A percentile compares a stretch with the other conserved stretches of the same genome.
These are phyloP conservation scores for Apiospora phragmitis DNA, from an alignment of 2,329 filamentous ascomycete species.

Conservation along the genomic window DNA sequence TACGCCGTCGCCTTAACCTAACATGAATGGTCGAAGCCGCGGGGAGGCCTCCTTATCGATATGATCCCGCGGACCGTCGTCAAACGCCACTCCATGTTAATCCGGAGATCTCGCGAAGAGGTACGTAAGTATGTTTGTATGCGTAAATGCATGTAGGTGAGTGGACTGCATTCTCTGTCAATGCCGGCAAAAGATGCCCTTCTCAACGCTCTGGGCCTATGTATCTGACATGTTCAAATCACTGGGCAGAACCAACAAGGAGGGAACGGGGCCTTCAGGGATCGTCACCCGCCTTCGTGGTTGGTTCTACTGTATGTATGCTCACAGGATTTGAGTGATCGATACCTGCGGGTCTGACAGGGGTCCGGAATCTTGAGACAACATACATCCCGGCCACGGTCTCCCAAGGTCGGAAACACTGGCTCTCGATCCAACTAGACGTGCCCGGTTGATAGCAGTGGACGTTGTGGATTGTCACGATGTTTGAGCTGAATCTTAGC, in stretches of 20 bases:
- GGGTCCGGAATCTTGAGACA: conserved; percentile 4
- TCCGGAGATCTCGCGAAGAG: background rate
- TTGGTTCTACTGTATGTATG: background rate
- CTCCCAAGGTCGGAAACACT: background rate
- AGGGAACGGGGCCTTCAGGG: background rate
- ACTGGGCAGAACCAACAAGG: background rate
- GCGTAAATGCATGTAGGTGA: background rate
- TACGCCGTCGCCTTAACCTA: background rate
- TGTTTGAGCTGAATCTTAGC: conserved; percentile 10
- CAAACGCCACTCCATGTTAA: background rate
- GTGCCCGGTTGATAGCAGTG: conserved; percentile 1
- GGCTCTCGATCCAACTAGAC: background rate
- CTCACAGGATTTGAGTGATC: background rate
- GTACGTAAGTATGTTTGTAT: background rate
- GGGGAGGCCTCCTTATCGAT: conserved; percentile 5
- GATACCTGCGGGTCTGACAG: background rate
- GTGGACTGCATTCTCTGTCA: background rate
- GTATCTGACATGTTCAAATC: background rate
- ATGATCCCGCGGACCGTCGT: background rate
- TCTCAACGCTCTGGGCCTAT: background rate
- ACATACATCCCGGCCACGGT: background rate
- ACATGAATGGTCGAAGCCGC: no score
- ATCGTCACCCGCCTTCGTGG: background rate
- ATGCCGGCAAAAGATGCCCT: background rate
- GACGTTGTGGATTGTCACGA: background rate